phyloP scores from a whole-genome alignment of 1,139 yeast genomes.

The Wickerhamiella infanticola region DNA sequence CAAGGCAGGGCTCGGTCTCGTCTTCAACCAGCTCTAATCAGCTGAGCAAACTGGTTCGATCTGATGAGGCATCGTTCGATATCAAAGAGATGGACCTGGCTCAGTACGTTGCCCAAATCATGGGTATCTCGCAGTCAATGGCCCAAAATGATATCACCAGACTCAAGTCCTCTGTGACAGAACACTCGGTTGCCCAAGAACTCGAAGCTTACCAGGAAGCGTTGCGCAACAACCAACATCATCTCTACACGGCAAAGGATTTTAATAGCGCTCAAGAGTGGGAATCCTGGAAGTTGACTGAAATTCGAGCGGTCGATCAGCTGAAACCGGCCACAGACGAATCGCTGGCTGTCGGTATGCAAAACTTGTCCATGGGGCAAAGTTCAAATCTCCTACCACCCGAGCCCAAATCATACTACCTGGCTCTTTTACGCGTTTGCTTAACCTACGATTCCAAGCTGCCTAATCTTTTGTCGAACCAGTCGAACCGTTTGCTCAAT shows the following conservation, averaged over 20 bases:
- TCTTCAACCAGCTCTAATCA: neutral
- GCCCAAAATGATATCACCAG: conserved; percentile 17
- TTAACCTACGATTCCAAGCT: conserved; percentile 25
- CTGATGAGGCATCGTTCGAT: conserved; percentile 16
- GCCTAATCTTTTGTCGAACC: conserved; percentile 25
- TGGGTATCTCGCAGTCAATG: conserved; percentile 3
- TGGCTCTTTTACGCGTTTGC: conserved; percentile 20
- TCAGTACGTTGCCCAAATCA: conserved; percentile 3
- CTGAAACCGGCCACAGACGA: conserved; percentile 17
- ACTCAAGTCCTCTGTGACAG: conserved; percentile 30
- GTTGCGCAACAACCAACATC: conserved; percentile 23
- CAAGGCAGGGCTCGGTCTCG: neutral
- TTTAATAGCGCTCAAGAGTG: conserved; percentile 32
- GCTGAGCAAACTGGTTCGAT: too few relatives aligned
- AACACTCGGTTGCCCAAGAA: conserved; percentile 33
- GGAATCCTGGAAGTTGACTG: conserved; percentile 39
- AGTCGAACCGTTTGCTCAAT: conserved; percentile 29
- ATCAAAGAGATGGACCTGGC: conserved; percentile 19
- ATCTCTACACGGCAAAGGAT: conserved; percentile 21
- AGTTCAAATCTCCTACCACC: conserved; percentile 17
- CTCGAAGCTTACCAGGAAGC: conserved; percentile 29
- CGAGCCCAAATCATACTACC: conserved; percentile 28
- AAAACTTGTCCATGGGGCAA: conserved; percentile 4
- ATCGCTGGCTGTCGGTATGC: neutral
- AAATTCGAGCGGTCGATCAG: conserved; percentile 27